Base-by-base conservation (phyloP, 352 stramenopile genomes). In the Phytophthora chlamydospora region DNA sequence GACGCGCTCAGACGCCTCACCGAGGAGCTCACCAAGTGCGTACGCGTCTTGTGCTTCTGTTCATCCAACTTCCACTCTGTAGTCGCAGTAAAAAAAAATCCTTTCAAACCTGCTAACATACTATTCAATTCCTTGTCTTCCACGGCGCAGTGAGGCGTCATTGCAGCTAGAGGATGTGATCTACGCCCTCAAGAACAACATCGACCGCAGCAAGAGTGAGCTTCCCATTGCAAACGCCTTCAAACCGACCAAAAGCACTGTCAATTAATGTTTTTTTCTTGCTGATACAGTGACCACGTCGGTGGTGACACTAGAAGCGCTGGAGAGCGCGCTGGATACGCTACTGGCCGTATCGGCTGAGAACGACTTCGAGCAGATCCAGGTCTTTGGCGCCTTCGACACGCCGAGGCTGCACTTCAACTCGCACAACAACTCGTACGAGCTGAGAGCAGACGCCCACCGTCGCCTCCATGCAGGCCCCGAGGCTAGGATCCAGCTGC, bases 171-270 rank as follows among this genome's bases (percentile, higher is more conserved):
- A 93, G 9, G 82, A 94, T 68, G 83, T 95, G 17, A 65, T 95
- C 44, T 94, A 88, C 66, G 87, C 87, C 16, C 75, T 95, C 66
- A 95, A 95, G 76, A 95, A 95, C 71, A 95, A 83, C 59, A 94
- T 95, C 60, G 87, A 94, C 73, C 84, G 82, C 41, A 93, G 76
- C 77, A 95, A 94, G 55, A 88, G 86, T 95, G 53, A 31, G 86
- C 68, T 9, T 32, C 8, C 17, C 1, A 4, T 41, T 8, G 13
- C 4, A 10, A 50, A 50, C 2, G 24, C 10, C 5, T 34, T 51
- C 6, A 60, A 24, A 61, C 27, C 12, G 24, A n/a, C 2, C 19
- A 24, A 36, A 55, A 35, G 2, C 4, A 60, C 16, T 47, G 38
- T 33, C 1, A n/a, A 21, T 41, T 34, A 10, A 16, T 62, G n/a